Evolutionary conservation across 192 early-diverging fungal species (phyloP), one percentile per base, ranked within the genome.

Genomic region (Phlyctochytrium arcticum): DNA sequence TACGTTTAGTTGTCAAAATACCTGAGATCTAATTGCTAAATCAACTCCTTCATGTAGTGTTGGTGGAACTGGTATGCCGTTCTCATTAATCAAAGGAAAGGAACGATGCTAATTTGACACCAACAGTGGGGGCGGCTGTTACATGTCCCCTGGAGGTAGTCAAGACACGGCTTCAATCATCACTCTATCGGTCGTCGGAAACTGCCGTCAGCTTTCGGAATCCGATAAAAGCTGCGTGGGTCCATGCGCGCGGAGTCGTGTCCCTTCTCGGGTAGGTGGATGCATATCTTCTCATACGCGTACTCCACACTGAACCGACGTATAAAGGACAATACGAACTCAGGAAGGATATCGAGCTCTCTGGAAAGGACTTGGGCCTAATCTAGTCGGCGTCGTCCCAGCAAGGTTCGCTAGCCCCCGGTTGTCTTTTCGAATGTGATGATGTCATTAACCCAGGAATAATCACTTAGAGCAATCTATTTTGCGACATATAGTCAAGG

Each of bases 351-450:
- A 88, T 7, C 71, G 82, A 0, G 96, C 90, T 15, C 82, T 93
- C 58, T 98, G 92, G 81, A 93, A 93, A 56, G 96, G 96, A n/a
- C 65, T 98, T 32, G 92, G 94, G 1, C 95, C 96, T 3, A 92
- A 95, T 48, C 61, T 98, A 24, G 80, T 92, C 15, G 96, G 95
- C 24, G 91, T 98, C 7, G 86, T 98, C 26, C 96, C 96, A n/a
- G 88, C 94, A 56, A 84, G 89, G 87, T 89, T 77, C 62, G 33
- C 24, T 48, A 23, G 1, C 10, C 33, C 27, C 15, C 5, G 30
- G 34, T 36, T 4, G 50, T 44, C 12, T 44, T 44, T 12, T n/a
- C 21, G 39, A 19, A n/a, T 2, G 39, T 44, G 12, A 19, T 53
- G 19, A 21, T 53, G 50, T 17, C 12, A n/a, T n/a, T n/a, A n/a